Percentiles rank a stretch among this genome's conserved stretches.
Conservation (phyloP, 2,329 filamentous ascomycete species). For the Clonostachys solani region DNA sequence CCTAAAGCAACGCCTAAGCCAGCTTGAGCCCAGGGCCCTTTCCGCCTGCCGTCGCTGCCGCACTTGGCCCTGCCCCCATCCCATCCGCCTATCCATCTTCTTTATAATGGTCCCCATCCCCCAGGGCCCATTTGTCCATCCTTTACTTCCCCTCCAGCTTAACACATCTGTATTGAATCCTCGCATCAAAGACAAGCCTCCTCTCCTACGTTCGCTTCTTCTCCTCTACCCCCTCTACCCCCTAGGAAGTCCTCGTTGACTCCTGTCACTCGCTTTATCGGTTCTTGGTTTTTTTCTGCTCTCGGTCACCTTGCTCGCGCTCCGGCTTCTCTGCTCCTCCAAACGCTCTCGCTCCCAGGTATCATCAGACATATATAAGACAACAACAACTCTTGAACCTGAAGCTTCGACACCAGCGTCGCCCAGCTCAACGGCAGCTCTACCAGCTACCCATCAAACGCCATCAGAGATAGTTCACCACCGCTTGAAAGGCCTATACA, state of each 20-base stretch:
- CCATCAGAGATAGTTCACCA: no score
- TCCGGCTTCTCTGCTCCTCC: background rate
- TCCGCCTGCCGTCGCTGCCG: no score
- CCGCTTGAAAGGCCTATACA: background rate
- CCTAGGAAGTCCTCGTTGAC: conserved; percentile 69
- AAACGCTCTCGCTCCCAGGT: no score
- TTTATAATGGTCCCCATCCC: background rate
- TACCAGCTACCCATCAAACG: no score
- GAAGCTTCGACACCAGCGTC: no score
- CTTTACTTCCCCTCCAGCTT: conserved; percentile 6
- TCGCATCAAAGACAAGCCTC: conserved; percentile 15
- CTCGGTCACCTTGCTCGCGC: background rate
- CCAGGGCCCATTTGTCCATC: conserved; percentile 3
- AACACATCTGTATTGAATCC: conserved; percentile 2
- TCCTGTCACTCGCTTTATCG: conserved; percentile 70
- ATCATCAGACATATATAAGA: no score
- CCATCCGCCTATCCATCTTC: conserved; percentile 1
- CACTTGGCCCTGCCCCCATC: background rate
- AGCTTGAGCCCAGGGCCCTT: no score
- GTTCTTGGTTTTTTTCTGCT: conserved; percentile 26
- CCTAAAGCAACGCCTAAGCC: no score
- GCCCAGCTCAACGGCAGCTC: no score
- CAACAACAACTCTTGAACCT: no score
- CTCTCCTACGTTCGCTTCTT: conserved; percentile 44
- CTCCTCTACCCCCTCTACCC: conserved; percentile 28